Percentiles rank a stretch among this genome's conserved stretches.
phyloP scores from a whole-genome alignment of 177 flowering plant species.

The Telopea speciosissima region DNA sequence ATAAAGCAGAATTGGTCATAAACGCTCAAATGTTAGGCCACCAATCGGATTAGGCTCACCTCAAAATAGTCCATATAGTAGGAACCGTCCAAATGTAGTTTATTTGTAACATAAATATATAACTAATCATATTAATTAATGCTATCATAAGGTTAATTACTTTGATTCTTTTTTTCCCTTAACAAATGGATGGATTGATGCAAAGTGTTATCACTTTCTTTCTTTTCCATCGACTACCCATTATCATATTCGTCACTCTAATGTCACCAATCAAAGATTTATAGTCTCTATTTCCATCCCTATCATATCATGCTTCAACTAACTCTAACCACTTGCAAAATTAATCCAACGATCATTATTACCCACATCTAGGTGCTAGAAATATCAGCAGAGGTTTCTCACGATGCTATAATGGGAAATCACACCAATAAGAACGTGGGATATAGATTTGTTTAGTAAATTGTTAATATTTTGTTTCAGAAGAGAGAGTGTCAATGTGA shows the following conservation, averaged over 20 bases:
- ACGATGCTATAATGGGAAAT: too few species aligned
- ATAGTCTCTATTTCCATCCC: neutral
- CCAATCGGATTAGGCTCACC: neutral
- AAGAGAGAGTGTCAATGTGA: too few species aligned
- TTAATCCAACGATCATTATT: neutral
- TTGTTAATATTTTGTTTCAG: too few species aligned
- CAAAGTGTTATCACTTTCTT: neutral
- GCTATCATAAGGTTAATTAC: neutral
- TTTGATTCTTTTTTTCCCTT: neutral
- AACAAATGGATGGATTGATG: neutral
- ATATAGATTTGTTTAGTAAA: too few species aligned
- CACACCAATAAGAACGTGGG: too few species aligned
- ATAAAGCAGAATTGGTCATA: too few species aligned
- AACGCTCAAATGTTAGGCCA: too few species aligned
- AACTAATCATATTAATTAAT: neutral
- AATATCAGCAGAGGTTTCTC: too few species aligned
- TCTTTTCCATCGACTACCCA: neutral
- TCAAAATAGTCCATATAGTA: neutral
- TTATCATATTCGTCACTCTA: neutral
- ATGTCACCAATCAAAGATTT: slow-evolving; percentile 5
- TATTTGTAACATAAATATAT: neutral
- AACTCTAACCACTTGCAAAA: neutral
- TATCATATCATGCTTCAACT: neutral
- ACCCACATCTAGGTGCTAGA: too few species aligned
- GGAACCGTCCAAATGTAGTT: neutral